Conservation (phyloP, 140 eudicot species). For the Erigeron philadelphicus region DNA sequence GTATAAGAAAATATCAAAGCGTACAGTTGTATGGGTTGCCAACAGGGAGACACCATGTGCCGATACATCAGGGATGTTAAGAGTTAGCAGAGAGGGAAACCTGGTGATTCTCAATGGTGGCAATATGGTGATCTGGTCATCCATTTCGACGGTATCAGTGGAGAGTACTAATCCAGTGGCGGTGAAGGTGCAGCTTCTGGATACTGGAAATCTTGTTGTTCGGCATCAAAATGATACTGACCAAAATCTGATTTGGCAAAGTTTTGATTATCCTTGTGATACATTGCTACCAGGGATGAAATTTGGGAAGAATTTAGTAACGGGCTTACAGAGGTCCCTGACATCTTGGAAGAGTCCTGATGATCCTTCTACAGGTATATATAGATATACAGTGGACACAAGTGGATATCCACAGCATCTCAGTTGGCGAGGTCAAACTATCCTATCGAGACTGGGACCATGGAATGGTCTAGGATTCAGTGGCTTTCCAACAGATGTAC, state of each 20-base stretch:
- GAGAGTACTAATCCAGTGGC: conserved; percentile 5
- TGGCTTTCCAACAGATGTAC: conserved; percentile 14
- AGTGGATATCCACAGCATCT: conserved; percentile 27
- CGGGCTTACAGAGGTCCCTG: conserved; percentile 15
- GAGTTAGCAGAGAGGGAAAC: conserved; percentile 13
- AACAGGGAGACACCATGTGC: conserved; percentile 28
- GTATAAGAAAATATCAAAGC: conserved; percentile 26
- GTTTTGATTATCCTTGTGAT: conserved; percentile 37
- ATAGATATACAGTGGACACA: conserved; percentile 11
- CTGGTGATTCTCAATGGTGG: conserved; percentile 13
- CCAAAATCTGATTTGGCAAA: conserved; percentile 33
- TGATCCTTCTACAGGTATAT: conserved; percentile 24
- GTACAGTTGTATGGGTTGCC: conserved; percentile 31
- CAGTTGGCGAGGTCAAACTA: background rate
- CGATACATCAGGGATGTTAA: background rate
- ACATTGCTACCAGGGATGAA: conserved; percentile 36
- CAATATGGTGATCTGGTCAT: conserved; percentile 26
- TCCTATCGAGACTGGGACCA: conserved; percentile 28
- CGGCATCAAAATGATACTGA: background rate
- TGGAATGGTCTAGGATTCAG: conserved; percentile 32
- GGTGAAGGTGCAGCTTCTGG: conserved; percentile 23
- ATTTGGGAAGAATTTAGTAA: conserved; percentile 30
- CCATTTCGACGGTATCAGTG: conserved; percentile 12
- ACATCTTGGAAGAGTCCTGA: conserved; percentile 32
- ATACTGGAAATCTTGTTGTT: conserved; percentile 33